Evolutionary conservation across 805 yeast genomes (phyloP), one percentile per base, ranked within the genome.

Genomic region (Pichia nanzhaoensis): DNA sequence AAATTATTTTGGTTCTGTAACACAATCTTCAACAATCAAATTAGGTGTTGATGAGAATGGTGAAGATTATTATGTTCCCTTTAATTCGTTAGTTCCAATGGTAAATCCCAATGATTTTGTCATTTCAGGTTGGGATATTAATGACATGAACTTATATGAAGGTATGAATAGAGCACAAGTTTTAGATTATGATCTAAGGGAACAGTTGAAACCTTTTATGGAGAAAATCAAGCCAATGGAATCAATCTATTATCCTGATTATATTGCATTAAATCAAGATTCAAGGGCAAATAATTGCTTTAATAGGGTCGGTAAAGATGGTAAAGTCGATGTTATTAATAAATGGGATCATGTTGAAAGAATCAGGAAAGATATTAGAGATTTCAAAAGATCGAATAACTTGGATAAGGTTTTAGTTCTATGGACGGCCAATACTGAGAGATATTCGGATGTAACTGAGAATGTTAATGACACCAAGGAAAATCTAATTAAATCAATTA

Each of bases 351-450:
- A 90, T 61, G 95, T 90, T 51, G 89, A 85, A 71, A 78, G 71
- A 52, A 81, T 90, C 66, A 84, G 97, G 68, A 69, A 73, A 45
- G 96, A 90, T 65, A 90, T 90, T 57, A 71, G 75, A 55, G 78
- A 78, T 48, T 90, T 90, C 74, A 90, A 89, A 68, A 60, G 61
- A 34, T 65, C 70, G 50, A 86, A 91, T 61, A 64, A 68, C 33
- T 78, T 90, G 58, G 97, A 90, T 66, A 84, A 83, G 63, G 95
- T 91, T 45, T 79, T 90, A 60, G 85, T 91, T 39, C 73, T 90
- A 60, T 90, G 98, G 98, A 89, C 96, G 37, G 98, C 98, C 46
- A 91, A 90, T 70, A 90, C 98, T 45, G 98, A 90, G 71, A 81
- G 97, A 63, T 89, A 84, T 64, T 78, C 95, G 37, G 90, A 84